These are phyloP conservation scores for Citrullus amarus DNA, from an alignment of 306 rosid species.

Conservation along the genomic window DNA sequence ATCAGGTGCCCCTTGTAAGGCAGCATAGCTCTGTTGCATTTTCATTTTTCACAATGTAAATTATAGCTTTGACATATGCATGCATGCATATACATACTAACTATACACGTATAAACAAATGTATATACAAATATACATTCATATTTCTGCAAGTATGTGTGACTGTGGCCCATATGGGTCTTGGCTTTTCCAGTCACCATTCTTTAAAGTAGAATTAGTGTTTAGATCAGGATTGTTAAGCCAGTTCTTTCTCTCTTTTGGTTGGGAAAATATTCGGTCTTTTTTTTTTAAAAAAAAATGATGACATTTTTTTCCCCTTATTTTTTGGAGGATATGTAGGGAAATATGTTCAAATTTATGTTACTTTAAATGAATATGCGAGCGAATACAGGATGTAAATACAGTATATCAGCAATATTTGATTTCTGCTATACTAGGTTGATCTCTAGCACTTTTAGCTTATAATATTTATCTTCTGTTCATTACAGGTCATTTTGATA, in stretches of 20 bases:
- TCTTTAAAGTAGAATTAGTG: not conserved
- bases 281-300: not conserved
- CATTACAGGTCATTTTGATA: not conserved
- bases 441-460: not conserved
- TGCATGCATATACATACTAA: not conserved
- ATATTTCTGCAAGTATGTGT: not conserved
- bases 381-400: not conserved
- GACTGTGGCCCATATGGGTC: not conserved
- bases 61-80: not conserved
- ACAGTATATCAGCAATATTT: not conserved
- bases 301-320: not conserved
- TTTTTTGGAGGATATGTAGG: too few relatives aligned
- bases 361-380: not conserved
- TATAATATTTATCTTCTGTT: not conserved
- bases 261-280: not conserved
- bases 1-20: not conserved
- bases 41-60: not conserved
- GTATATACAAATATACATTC: not conserved
- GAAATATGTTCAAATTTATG: not conserved
- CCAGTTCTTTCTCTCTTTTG: not conserved
- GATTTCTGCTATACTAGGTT: not conserved
- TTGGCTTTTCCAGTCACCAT: not conserved
- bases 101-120: not conserved
- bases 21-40: not conserved
- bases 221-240: not conserved